These are phyloP conservation scores for Cucumis sativus DNA, from an alignment of 306 rosid genomes.

Conservation along the genomic window Cucumber_9930_V3 NC_026660.2:27057501-27058000, in stretches of 20 bases:
- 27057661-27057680: background rate
- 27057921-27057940: slow-evolving; percentile 89
- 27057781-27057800: slow-evolving; percentile 17
- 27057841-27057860: slow-evolving; percentile 27
- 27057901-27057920: slow-evolving; percentile 73
- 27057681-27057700: background rate
- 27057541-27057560: background rate
- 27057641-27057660: background rate
- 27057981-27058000: slow-evolving; percentile 57
- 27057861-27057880: slow-evolving; percentile 11
- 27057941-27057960: slow-evolving; percentile 45
- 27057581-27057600: background rate
- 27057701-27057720: slow-evolving; percentile 4
- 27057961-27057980: slow-evolving; percentile 69
- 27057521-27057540: background rate
- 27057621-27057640: background rate
- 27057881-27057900: slow-evolving; percentile 31
- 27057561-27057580: background rate
- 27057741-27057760: background rate
- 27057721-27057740: background rate
- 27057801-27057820: slow-evolving; percentile 11
- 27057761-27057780: slow-evolving; percentile 52
- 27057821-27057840: slow-evolving; percentile 23
- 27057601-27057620: slow-evolving; percentile 1
- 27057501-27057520: background rate